Evolutionary conservation across 768 basidiomycete species (phyloP).

Genomic region (Neoboletus brunneissimus): DNA sequence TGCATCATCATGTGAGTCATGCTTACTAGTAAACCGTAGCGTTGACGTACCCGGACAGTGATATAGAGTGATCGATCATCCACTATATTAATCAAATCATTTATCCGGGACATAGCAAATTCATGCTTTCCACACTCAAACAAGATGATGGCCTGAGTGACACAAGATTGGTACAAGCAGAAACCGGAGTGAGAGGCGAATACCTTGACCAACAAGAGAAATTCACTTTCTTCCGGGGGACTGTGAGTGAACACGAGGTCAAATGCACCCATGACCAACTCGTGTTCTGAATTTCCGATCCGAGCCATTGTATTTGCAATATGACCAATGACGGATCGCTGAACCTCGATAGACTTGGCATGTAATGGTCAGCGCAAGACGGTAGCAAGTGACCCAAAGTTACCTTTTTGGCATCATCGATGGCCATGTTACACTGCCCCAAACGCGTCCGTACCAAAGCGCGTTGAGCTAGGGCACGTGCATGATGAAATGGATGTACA

Average conservation of each 20-base stretch:
- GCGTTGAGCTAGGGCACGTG: conserved; percentile 2
- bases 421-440: not conserved
- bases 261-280: conserved; percentile 2
- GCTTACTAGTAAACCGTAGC: rapidly evolving
- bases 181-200: rapidly evolving
- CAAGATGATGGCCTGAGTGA: conserved; percentile 1
- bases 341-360: conserved; percentile 7
- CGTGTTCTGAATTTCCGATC: not conserved
- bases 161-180: not conserved
- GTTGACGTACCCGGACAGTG: conserved; percentile 3
- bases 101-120: conserved; percentile 6
- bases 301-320: conserved; percentile 5
- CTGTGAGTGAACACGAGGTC: conserved; percentile 6
- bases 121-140: conserved; percentile 8
- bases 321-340: conserved; percentile 8
- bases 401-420: conserved; percentile 9
- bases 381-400: rapidly evolving
- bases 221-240: not conserved
- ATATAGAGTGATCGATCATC: not conserved
- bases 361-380: not conserved
- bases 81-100: not conserved
- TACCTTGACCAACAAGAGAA: conserved; percentile 16
- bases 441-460: not conserved
- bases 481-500: not conserved
- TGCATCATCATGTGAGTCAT: not conserved